Percentiles rank a stretch among this genome's conserved stretches.
Evolutionary conservation across 805 yeast species (phyloP).

Genomic region (Yarrowia divulgata): DNA sequence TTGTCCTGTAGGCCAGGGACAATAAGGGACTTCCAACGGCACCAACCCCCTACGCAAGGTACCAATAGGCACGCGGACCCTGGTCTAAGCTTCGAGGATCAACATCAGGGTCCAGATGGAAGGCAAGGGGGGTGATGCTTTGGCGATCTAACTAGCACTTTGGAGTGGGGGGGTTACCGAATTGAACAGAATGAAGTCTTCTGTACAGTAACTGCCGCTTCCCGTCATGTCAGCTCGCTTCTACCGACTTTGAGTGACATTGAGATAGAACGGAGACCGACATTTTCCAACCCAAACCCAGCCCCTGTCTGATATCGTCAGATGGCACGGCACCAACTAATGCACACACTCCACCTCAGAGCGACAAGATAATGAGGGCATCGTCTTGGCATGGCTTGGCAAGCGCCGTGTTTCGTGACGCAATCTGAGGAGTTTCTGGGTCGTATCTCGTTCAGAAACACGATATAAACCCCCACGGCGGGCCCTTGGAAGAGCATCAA

Average conservation of each 20-base stretch:
- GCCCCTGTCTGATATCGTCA: constrained; percentile 23
- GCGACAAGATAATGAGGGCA: constrained; percentile 11
- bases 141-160: no score
- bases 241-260: background rate
- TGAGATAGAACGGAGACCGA: background rate
- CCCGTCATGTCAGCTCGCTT: background rate
- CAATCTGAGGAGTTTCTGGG: background rate
- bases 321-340: constrained; percentile 31
- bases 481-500: constrained; percentile 11
- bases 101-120: background rate
- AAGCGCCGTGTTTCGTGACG: constrained; percentile 23
- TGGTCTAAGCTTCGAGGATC: constrained; percentile 1
- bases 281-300: constrained; percentile 16
- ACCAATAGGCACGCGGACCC: background rate
- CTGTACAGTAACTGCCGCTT: no score
- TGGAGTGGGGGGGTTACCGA: no score
- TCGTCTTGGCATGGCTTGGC: constrained; percentile 34
- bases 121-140: background rate
- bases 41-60: background rate
- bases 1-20: constrained; percentile 6
- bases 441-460: background rate
- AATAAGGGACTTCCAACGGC: constrained; percentile 28
- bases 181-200: no score
- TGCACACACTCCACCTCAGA: constrained; percentile 24
- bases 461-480: constrained; percentile 15